phyloP scores from a whole-genome alignment of 2,329 filamentous ascomycete species.

The Drechslerella stenobrocha region DNA sequence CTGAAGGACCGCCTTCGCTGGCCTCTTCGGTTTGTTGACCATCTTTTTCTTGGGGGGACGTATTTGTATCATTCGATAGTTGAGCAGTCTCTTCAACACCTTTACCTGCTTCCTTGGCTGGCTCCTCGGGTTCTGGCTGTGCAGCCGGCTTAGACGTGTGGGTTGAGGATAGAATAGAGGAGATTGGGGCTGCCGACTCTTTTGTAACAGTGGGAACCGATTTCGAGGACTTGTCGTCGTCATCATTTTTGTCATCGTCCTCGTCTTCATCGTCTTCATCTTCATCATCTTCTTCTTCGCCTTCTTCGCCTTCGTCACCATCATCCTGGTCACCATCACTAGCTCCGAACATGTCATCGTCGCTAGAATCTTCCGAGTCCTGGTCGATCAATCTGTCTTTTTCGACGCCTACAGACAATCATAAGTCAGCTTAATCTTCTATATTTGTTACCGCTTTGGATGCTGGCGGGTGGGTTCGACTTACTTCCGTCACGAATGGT shows the following conservation, averaged over 20 bases:
- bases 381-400: constrained; percentile 35
- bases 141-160: neutral
- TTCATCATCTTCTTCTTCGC: constrained; percentile 39
- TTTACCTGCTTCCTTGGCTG: no score
- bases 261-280: constrained; percentile 25
- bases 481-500: constrained; percentile 54
- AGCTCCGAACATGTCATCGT: constrained; percentile 64
- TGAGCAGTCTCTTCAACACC: neutral
- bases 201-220: constrained; percentile 33
- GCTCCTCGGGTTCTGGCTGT: no score
- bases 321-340: constrained; percentile 57
- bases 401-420: constrained; percentile 20
- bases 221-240: constrained; percentile 16
- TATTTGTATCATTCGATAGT: neutral
- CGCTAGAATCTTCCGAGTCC: constrained; percentile 63
- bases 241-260: neutral
- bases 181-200: constrained; percentile 20
- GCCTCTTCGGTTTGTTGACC: constrained; percentile 3
- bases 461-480: neutral
- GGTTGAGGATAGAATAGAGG: neutral
- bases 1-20: constrained; percentile 5
- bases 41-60: neutral
- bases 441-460: constrained; percentile 62
- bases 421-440: constrained; percentile 66
- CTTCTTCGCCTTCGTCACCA: constrained; percentile 14